A percentile compares a stretch with the other conserved stretches of the same genome.
Evolutionary conservation across 192 early-diverging fungal genomes (phyloP).

Genomic region (Backusella westeae): DNA sequence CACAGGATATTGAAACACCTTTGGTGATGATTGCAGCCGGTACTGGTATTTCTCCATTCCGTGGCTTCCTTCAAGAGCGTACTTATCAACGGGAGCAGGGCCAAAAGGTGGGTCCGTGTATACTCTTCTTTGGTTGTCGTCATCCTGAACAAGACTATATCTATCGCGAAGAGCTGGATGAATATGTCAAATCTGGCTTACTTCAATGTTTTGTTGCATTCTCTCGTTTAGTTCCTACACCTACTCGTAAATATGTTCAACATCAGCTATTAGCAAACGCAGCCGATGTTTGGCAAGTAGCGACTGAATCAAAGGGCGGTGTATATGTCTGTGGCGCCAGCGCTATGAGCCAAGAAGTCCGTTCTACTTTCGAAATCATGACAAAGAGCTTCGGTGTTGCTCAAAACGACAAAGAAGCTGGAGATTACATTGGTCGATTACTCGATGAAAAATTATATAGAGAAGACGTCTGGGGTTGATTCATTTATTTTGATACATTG

Average conservation of each 20-base stretch:
- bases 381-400: constrained; percentile 27
- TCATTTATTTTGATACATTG: neutral
- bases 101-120: neutral
- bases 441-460: constrained; percentile 17
- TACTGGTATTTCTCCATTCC: constrained; percentile 91
- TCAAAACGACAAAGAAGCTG: constrained; percentile 18
- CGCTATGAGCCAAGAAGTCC: constrained; percentile 31
- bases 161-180: constrained; percentile 62
- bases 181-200: constrained; percentile 42
- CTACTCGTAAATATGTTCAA: constrained; percentile 48
- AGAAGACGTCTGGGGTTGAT: constrained; percentile 37
- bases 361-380: constrained; percentile 25
- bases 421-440: neutral
- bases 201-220: constrained; percentile 60
- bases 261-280: constrained; percentile 34
- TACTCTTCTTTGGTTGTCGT: constrained; percentile 87
- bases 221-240: constrained; percentile 52
- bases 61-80: constrained; percentile 70
- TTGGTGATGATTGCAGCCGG: constrained; percentile 91
- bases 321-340: constrained; percentile 32
- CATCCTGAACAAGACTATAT: constrained; percentile 66
- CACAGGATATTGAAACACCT: constrained; percentile 50
- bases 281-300: constrained; percentile 16
- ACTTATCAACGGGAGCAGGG: constrained; percentile 5
- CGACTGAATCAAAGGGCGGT: neutral